These are phyloP conservation scores for Cercospora zeina DNA, from an alignment of 2,329 filamentous ascomycete species.

Conservation along the genomic window DNA sequence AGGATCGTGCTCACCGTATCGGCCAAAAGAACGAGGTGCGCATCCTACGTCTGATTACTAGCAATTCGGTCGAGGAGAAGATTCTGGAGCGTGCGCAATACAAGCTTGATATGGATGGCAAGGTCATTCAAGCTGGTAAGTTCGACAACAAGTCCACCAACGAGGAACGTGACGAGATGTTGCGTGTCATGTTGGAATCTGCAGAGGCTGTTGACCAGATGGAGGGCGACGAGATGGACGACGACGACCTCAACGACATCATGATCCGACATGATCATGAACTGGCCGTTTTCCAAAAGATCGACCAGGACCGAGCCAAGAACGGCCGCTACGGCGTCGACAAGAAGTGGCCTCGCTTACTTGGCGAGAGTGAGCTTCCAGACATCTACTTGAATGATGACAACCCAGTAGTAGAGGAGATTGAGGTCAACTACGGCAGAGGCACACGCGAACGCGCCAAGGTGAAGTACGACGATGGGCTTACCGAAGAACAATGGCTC, in stretches of 20 bases:
- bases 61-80: conserved; percentile 97
- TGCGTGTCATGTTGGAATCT: conserved; percentile 87
- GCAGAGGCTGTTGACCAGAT: conserved; percentile 67
- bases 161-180: conserved; percentile 94
- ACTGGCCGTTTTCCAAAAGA: conserved; percentile 71
- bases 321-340: conserved; percentile 71
- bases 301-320: conserved; percentile 73
- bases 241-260: conserved; percentile 93
- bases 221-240: conserved; percentile 96
- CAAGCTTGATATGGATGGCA: conserved; percentile 99
- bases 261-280: conserved; percentile 87
- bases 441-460: conserved; percentile 92
- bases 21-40: conserved; percentile 99
- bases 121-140: conserved; percentile 98
- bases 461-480: conserved; percentile 92
- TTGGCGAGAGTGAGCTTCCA: conserved; percentile 83
- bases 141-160: conserved; percentile 99
- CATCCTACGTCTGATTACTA: conserved; percentile 91
- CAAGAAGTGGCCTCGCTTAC: conserved; percentile 72
- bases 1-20: conserved; percentile 99
- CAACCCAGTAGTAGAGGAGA: conserved; percentile 75
- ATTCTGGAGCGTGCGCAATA: conserved; percentile 94
- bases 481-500: conserved; percentile 98
- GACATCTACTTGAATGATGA: conserved; percentile 92
- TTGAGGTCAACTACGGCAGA: conserved; percentile 76